Conservation (phyloP, 768 basidiomycete species). For the Boletus rubropictus region DNA sequence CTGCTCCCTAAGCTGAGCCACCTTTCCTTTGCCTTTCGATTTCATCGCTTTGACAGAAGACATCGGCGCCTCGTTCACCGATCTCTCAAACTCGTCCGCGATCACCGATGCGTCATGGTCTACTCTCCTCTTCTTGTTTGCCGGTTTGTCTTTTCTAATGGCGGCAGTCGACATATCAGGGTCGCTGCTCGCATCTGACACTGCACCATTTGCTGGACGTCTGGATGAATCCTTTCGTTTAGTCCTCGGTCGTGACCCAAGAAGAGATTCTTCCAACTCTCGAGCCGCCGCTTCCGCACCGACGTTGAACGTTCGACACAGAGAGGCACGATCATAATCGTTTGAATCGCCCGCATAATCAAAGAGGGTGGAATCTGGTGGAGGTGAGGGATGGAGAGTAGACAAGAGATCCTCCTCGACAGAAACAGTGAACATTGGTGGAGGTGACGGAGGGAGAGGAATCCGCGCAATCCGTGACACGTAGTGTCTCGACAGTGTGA, state of each 20-base stretch:
- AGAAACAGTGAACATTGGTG: constrained; percentile 25
- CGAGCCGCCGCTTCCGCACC: constrained; percentile 52
- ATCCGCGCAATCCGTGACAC: constrained; percentile 41
- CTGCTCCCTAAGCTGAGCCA: constrained; percentile 42
- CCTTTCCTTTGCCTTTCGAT: constrained; percentile 51
- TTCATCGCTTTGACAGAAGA: constrained; percentile 33
- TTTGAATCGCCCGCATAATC: constrained; percentile 27
- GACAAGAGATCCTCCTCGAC: constrained; percentile 34
- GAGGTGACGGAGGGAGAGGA: constrained; percentile 38
- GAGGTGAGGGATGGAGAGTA: constrained; percentile 35
- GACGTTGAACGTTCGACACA: constrained; percentile 18
- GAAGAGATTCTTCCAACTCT: constrained; percentile 51
- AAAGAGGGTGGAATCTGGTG: constrained; percentile 25
- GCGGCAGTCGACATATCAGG: constrained; percentile 38
- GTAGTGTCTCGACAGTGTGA: constrained; percentile 32
- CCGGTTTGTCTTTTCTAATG: constrained; percentile 38
- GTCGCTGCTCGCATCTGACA: constrained; percentile 58
- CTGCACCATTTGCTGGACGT: constrained; percentile 41
- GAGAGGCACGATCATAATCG: constrained; percentile 21
- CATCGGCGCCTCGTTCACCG: constrained; percentile 34
- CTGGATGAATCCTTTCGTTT: constrained; percentile 48
- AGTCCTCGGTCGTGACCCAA: constrained; percentile 33
- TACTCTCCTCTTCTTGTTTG: constrained; percentile 59
- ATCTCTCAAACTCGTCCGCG: constrained; percentile 47
- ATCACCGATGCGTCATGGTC: constrained; percentile 37